Percentiles rank a stretch among this genome's conserved stretches.
Conservation (phyloP, 495 filamentous ascomycete species). For the Wilcoxina mikolae region DNA sequence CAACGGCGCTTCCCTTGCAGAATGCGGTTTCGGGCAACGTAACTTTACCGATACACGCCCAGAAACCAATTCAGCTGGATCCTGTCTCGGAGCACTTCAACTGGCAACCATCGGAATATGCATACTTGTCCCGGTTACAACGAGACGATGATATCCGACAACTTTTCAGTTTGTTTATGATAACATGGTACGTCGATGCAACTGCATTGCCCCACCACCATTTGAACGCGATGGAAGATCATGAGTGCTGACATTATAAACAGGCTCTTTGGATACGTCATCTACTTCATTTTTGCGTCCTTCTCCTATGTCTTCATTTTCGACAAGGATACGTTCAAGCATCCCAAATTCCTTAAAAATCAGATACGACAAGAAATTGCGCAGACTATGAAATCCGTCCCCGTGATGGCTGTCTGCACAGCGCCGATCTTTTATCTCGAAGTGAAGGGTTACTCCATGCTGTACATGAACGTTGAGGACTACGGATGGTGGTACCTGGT, state of each 20-base stretch:
- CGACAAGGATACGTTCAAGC: conserved; percentile 75
- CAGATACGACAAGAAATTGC: conserved; percentile 76
- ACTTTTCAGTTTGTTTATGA: conserved; percentile 56
- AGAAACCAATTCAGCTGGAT: conserved; percentile 44
- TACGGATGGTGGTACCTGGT: conserved; percentile 63
- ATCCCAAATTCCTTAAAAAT: conserved; percentile 92
- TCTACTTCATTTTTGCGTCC: conserved; percentile 73
- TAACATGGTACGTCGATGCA: conserved; percentile 59
- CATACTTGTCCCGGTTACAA: conserved; percentile 66
- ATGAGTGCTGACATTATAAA: not conserved
- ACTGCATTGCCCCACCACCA: too few species aligned
- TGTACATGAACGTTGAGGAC: conserved; percentile 63
- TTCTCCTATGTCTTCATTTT: conserved; percentile 87
- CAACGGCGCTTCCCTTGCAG: conserved; percentile 46
- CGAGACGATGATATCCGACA: conserved; percentile 74
- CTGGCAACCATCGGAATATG: conserved; percentile 57
- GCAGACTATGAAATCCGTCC: conserved; percentile 61
- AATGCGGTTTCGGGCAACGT: conserved; percentile 26
- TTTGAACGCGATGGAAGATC: not conserved
- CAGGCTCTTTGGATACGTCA: conserved; percentile 68
- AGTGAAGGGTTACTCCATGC: conserved; percentile 69
- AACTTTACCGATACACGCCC: conserved; percentile 32
- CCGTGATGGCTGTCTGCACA: conserved; percentile 71
- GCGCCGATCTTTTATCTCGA: conserved; percentile 70
- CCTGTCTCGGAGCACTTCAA: conserved; percentile 58